Evolutionary conservation across 2,329 filamentous ascomycete species (phyloP), one percentile per base, ranked within the genome.

Genomic region (Trichoderma atrobrunneum): DNA sequence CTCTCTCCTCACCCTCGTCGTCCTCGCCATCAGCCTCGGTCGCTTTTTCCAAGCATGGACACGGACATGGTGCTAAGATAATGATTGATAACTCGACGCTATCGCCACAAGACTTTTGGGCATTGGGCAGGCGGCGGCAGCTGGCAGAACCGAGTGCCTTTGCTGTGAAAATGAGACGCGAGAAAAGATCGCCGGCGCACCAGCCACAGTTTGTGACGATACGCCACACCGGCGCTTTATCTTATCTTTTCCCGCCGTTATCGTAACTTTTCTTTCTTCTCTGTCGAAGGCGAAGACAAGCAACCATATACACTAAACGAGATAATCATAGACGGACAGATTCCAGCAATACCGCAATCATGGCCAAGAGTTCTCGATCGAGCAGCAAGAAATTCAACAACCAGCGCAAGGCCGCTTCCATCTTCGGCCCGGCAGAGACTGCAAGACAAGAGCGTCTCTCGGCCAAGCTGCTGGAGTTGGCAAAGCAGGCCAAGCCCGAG

Each of bases 281-380:
- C 28, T 60, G 26, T 21, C 1, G 43, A n/a, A 51, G 43, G 6
- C 43, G 43, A 51, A 62, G 14, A 21, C 32, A 3, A 39, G 34
- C 32, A 54, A 4, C 24, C 3, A n/a, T 39, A 32, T 16, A 21
- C 12, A 21, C 12, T 1, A 0, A 34, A 21, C n/a, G 30, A 21
- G n/a, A 6, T 16, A 39, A 39, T 6, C 30, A 56, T 30, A 57
- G 11, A 43, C 43, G 16, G 51, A 21, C 10, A 28, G 21, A 7
- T 18, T 16, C 6, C 12, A n/a, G 7, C 26, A 64, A 68, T n/a
- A 69, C 36, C 43, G 57, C 69, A 80, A 87, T 71, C 77, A 98
- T 98, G 95, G 95, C 95, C 28, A 98, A 97, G 82, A 92, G 93
- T 80, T 86, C 92, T 73, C 88, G 95, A 81, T 89, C 95, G 75